Conservation (phyloP, 495 filamentous ascomycete genomes). For the Annulohypoxylon stygium region DNA sequence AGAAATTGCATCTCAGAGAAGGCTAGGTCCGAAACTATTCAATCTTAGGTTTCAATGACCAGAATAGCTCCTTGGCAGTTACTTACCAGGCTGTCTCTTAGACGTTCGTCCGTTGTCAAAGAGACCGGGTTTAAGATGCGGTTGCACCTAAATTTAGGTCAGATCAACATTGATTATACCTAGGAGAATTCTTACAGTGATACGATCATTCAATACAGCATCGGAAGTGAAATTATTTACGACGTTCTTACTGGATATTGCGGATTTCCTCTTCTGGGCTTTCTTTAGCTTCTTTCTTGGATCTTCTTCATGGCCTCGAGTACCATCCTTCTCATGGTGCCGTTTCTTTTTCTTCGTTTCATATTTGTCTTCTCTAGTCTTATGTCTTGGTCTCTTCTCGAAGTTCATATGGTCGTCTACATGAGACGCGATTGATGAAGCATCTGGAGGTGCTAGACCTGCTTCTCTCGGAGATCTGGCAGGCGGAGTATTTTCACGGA, state of each 20-base stretch:
- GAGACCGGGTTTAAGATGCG: conserved; percentile 67
- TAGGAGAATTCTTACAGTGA: conserved; percentile 67
- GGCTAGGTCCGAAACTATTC: conserved; percentile 71
- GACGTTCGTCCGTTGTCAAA: conserved; percentile 80
- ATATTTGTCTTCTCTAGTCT: conserved; percentile 71
- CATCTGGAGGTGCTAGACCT: conserved; percentile 21
- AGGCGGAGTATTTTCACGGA: conserved; percentile 10
- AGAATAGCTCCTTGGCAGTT: conserved; percentile 49
- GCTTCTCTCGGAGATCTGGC: conserved; percentile 18
- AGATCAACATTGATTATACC: conserved; percentile 22
- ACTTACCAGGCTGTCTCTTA: conserved; percentile 63
- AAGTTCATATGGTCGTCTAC: conserved; percentile 52
- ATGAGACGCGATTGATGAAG: conserved; percentile 37
- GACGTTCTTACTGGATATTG: conserved; percentile 60
- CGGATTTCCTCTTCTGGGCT: conserved; percentile 51
- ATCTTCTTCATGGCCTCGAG: conserved; percentile 37
- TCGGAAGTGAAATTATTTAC: conserved; percentile 74
- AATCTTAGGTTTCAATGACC: conserved; percentile 25
- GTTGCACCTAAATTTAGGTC: conserved; percentile 66
- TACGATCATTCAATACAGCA: conserved; percentile 71
- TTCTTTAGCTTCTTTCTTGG: conserved; percentile 53
- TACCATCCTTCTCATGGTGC: conserved; percentile 55
- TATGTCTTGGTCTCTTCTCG: conserved; percentile 70
- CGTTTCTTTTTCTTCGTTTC: conserved; percentile 58
- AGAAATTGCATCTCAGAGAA: conserved; percentile 80